A percentile compares a stretch with the other conserved stretches of the same genome.
Evolutionary conservation across 1,284 basidiomycete genomes (phyloP).

Genomic region (Ceratobasidium papillatum): DNA sequence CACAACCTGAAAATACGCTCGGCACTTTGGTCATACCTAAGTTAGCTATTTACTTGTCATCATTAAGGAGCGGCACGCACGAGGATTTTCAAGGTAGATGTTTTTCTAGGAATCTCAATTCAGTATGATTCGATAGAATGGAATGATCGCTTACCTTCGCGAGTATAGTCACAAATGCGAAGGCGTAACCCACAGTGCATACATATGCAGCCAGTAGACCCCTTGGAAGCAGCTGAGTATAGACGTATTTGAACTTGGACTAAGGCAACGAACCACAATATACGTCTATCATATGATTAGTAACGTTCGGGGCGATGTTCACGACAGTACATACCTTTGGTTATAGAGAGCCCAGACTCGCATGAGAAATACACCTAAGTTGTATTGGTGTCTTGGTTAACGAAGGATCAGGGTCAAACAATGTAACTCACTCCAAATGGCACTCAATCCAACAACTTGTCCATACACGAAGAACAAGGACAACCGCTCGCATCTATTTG

Average conservation of each 20-base stretch:
- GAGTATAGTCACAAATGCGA: not conserved
- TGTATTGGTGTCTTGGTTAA: not conserved
- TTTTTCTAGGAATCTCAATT: not conserved
- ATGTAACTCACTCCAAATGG: conserved; percentile 5
- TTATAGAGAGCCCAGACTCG: conserved; percentile 13
- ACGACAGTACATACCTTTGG: not conserved
- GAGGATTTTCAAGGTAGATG: not conserved
- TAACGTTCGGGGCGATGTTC: not conserved
- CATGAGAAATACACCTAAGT: not conserved
- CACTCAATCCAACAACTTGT: not conserved
- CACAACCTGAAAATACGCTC: not conserved
- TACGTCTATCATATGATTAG: not conserved
- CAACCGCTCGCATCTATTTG: conserved; percentile 2
- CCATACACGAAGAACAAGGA: not conserved
- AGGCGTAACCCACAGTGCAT: not conserved
- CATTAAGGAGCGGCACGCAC: not conserved
- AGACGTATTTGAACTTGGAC: no score
- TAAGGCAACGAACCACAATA: conserved; percentile 2
- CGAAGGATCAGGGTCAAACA: no score
- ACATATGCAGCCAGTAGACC: not conserved
- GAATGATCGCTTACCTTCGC: not conserved
- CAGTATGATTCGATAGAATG: not conserved
- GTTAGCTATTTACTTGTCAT: not conserved
- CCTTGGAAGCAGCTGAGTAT: not conserved
- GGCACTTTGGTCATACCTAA: not conserved